A percentile compares a stretch with the other conserved stretches of the same genome.
These are phyloP conservation scores for Starmerella roubikii DNA, from an alignment of 805 yeast species.

Conservation along the genomic window DNA sequence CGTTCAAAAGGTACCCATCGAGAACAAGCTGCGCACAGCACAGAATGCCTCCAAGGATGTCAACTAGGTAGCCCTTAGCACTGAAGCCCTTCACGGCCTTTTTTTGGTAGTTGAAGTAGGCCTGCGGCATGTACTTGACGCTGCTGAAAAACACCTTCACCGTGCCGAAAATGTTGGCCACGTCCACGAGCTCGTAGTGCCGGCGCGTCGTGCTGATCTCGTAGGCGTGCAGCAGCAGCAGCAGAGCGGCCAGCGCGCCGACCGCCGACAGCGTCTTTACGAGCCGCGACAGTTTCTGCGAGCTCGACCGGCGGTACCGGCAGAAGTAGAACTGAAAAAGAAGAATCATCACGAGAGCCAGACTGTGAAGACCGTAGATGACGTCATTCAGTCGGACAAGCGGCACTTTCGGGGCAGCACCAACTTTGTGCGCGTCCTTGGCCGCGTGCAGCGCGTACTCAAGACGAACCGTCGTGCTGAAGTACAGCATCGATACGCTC, in stretches of 20 bases:
- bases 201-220: conserved; percentile 19
- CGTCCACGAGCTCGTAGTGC: conserved; percentile 26
- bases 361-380: conserved; percentile 34
- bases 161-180: conserved; percentile 32
- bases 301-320: conserved; percentile 26
- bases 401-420: conserved; percentile 25
- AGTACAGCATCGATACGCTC: conserved; percentile 25
- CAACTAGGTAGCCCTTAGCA: conserved; percentile 30
- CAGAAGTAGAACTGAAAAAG: conserved; percentile 29
- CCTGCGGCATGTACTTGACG: conserved; percentile 38
- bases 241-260: conserved; percentile 16
- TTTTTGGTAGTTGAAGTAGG: conserved; percentile 31
- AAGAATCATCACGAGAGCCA: conserved; percentile 26
- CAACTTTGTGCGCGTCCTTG: conserved; percentile 7
- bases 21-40: conserved; percentile 31
- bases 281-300: conserved; percentile 23
- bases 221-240: conserved; percentile 22
- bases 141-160: conserved; percentile 34
- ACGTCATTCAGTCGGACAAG: conserved; percentile 33
- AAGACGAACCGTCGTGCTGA: conserved; percentile 24
- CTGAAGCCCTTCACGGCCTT: conserved; percentile 37
- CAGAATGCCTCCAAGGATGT: conserved; percentile 32
- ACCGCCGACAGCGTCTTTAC: conserved; percentile 17
- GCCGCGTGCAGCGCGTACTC: conserved; percentile 27
- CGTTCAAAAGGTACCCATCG: conserved; percentile 29